Conservation (phyloP, 1,139 yeast genomes). For the Pichia sp. region DNA sequence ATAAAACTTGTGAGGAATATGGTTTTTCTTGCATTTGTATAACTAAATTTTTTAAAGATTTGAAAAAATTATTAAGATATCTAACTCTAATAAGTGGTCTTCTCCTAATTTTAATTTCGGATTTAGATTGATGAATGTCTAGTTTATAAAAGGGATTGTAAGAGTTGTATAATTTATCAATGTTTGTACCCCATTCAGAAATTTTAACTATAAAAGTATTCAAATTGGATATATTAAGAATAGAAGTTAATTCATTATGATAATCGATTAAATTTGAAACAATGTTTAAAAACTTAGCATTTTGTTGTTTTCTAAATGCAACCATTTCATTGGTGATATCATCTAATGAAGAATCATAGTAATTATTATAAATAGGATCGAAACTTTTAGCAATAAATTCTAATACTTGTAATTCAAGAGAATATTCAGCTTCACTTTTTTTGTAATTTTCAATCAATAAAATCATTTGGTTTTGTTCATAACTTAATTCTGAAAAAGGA, state of each 20-base stretch:
- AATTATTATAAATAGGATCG: slow-evolving; percentile 26
- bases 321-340: slow-evolving; percentile 24
- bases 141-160: slow-evolving; percentile 32
- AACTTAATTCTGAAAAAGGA: no score
- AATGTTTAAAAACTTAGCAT: slow-evolving; percentile 15
- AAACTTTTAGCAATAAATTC: slow-evolving; percentile 20
- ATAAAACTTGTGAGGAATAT: slow-evolving; percentile 18
- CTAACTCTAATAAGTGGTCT: slow-evolving; percentile 38
- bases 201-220: slow-evolving; percentile 14
- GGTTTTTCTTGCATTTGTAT: slow-evolving; percentile 21
- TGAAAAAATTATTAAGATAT: slow-evolving; percentile 29
- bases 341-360: slow-evolving; percentile 25
- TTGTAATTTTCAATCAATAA: slow-evolving; percentile 6
- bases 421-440: slow-evolving; percentile 19
- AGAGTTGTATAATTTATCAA: slow-evolving; percentile 17
- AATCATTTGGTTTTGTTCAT: slow-evolving; percentile 1
- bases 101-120: slow-evolving; percentile 33
- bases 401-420: slow-evolving; percentile 20
- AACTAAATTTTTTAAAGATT: slow-evolving; percentile 27
- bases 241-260: slow-evolving; percentile 18
- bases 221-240: slow-evolving; percentile 14
- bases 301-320: slow-evolving; percentile 17
- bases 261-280: slow-evolving; percentile 14
- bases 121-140: slow-evolving; percentile 31
- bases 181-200: slow-evolving; percentile 23